Conservation (phyloP, 129 eudicot genomes). For the Arctium minus region DNA sequence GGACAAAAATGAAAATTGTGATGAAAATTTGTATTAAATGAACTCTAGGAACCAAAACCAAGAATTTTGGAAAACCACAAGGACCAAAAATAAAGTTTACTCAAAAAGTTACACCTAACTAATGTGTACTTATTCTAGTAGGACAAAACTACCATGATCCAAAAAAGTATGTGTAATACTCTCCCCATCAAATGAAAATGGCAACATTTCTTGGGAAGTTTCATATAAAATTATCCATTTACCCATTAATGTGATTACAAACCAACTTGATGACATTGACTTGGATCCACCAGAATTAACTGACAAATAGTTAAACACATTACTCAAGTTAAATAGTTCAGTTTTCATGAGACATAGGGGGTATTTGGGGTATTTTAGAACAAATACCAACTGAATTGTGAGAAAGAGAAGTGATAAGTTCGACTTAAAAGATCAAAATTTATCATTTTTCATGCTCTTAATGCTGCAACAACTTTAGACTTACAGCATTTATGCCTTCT, state of each 20-base stretch:
- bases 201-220: neutral
- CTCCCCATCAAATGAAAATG: neutral
- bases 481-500: conserved; percentile 72
- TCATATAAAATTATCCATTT: neutral
- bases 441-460: neutral
- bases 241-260: neutral
- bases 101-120: neutral
- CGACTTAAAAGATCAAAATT: neutral
- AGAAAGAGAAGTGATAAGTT: neutral
- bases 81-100: too few relatives aligned
- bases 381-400: neutral
- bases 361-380: neutral
- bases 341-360: neutral
- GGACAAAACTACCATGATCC: neutral
- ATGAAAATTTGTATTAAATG: too few relatives aligned
- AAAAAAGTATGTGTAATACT: neutral
- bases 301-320: neutral
- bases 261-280: neutral
- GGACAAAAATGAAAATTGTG: too few relatives aligned
- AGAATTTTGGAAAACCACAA: too few relatives aligned
- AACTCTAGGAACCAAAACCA: too few relatives aligned
- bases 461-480: conserved; percentile 17
- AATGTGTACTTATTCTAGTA: neutral
- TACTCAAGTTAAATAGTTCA: neutral
- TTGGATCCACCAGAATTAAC: neutral